Evolutionary conservation across 148 eudicot genomes (phyloP).

Genomic region (Silene uniflora): DNA sequence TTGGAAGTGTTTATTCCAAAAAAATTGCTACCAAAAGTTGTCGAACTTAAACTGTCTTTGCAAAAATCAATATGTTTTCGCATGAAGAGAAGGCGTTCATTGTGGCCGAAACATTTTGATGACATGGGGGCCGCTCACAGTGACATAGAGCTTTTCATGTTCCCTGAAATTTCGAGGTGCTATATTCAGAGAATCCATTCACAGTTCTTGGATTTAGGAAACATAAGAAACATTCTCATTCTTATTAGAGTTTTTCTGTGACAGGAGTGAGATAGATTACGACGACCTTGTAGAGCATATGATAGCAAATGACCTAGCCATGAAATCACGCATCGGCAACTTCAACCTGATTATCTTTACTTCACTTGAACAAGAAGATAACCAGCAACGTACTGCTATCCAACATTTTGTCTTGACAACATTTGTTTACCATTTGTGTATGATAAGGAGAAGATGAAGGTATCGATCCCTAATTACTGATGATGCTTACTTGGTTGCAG

Average conservation of each 20-base stretch:
- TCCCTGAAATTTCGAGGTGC: constrained; percentile 39
- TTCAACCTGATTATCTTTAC: constrained; percentile 60
- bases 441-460: not conserved
- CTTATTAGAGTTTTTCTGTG: not conserved
- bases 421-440: not conserved
- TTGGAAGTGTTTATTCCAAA: constrained; percentile 50
- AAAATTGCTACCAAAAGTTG: constrained; percentile 44
- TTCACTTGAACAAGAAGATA: constrained; percentile 39
- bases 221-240: not conserved
- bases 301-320: constrained; percentile 51
- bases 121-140: constrained; percentile 35
- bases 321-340: constrained; percentile 38
- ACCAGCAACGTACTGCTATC: constrained; percentile 36
- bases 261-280: constrained; percentile 34
- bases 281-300: constrained; percentile 46
- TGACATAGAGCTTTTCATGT: constrained; percentile 52
- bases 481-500: constrained; percentile 30
- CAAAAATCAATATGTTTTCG: constrained; percentile 28
- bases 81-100: constrained; percentile 37
- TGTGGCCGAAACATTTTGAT: constrained; percentile 65
- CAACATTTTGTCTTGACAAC: not conserved
- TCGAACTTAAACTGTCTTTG: constrained; percentile 34
- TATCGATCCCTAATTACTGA: not conserved
- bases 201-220: not conserved
- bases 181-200: not conserved